Base-by-base conservation (phyloP, 805 yeast genomes). In the Komagataella pastoris region DNA sequence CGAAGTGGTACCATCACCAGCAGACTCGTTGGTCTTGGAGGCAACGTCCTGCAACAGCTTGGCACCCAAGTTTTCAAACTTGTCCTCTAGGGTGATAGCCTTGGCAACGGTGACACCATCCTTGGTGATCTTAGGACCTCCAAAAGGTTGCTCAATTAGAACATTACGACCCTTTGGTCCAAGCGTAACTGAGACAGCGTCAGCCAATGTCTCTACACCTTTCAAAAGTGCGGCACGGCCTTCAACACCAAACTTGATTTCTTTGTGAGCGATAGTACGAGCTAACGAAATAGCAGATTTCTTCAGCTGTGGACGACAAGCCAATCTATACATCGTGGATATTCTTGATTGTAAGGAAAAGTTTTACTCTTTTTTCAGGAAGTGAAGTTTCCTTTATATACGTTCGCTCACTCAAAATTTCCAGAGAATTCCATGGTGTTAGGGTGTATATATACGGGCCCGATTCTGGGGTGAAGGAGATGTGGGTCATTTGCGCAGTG, bases 81-180 rank as follows among this genome's bases (percentile, higher is more conserved):
- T 88, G 75, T 93, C 95, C 66, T 84, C 73, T 59, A 93, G 74
- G 46, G 80, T 78, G 61, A 91, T 81, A 52, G 95, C 82, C 64
- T 77, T 80, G 55, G 99, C 99, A 54, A 91, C 97, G 48, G 98
- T 88, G 50, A 89, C 97, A 79, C 99, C 99, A 68, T 91, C 99
- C 75, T 91, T 91, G 71, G 99, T 91, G 77, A 91, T 91, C 76
- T 91, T 91, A 61, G 99, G 99, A 51, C 96, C 80, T 58, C 97
- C 97, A 59, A 88, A 93, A 56, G 88, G 85, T 74, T 93, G 99
- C 74, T 91, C 98, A 65, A 93, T 90, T 60, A 91, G 77, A 44
- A 89, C 99, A 63, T 89, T 91, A 71, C 99, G 84, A 64, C 99
- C 99, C 70, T 90, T 90, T 62, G 99, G 99, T 51, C 99, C 99